Percentiles rank a stretch among this genome's conserved stretches.
Evolutionary conservation across 75 land plant genomes (phyloP).

Genomic region (Chamaecyparis obtusa): DNA sequence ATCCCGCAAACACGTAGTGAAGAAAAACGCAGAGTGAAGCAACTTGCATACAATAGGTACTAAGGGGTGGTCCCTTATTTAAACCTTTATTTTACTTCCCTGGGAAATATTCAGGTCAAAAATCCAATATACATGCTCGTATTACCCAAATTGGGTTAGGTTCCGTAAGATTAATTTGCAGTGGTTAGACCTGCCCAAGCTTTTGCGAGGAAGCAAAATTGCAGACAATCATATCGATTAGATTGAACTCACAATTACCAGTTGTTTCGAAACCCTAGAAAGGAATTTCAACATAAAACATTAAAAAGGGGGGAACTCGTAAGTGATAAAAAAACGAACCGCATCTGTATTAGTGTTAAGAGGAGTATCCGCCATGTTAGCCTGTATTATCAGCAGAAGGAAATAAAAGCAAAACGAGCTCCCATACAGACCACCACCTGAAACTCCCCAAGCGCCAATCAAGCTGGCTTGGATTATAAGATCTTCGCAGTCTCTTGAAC

Average conservation of each 20-base stretch:
- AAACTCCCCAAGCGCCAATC: no score
- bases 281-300: background rate
- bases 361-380: background rate
- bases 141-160: background rate
- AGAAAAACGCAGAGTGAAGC: background rate
- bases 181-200: background rate
- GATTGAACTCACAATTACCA: background rate
- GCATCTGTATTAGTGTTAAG: background rate
- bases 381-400: background rate
- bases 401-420: background rate
- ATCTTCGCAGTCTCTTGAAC: no score
- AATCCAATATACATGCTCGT: background rate
- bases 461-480: no score
- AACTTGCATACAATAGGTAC: background rate
- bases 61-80: background rate
- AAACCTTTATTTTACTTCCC: background rate
- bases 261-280: background rate
- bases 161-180: background rate
- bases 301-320: background rate
- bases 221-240: no score
- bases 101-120: background rate
- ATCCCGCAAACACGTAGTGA: no score
- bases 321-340: background rate
- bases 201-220: no score
- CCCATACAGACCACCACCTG: background rate